Percentiles rank a stretch among this genome's conserved stretches.
phyloP scores from a whole-genome alignment of 441 rosid genomes.

The Geranium incanum region DNA sequence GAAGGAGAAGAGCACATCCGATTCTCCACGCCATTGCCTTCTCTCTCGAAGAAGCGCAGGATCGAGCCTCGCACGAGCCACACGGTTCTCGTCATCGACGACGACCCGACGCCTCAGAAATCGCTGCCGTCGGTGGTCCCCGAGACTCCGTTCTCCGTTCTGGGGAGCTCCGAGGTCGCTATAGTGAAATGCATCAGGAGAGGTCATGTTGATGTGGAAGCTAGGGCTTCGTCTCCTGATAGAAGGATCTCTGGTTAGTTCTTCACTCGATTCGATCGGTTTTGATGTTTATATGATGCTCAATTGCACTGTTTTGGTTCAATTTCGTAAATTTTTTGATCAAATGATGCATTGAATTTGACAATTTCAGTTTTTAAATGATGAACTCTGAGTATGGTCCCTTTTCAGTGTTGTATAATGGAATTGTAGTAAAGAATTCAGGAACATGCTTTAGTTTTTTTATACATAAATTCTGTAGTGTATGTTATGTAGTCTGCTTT shows the following conservation, averaged over 20 bases:
- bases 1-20: conserved; percentile 31
- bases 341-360: neutral
- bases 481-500: neutral
- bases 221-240: conserved; percentile 28
- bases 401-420: neutral
- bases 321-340: neutral
- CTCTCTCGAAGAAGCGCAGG: conserved; percentile 45
- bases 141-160: conserved; percentile 58
- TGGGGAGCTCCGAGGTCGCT: conserved; percentile 27
- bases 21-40: conserved; percentile 36
- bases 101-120: conserved; percentile 70
- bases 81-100: conserved; percentile 52
- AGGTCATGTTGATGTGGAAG: conserved; percentile 18
- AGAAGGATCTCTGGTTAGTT: conserved; percentile 37
- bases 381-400: neutral
- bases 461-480: neutral
- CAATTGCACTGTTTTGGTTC: neutral
- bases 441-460: neutral
- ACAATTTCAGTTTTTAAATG: neutral
- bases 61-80: conserved; percentile 20
- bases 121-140: conserved; percentile 39
- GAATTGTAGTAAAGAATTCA: neutral
- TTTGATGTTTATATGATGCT: neutral
- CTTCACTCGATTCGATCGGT: neutral
- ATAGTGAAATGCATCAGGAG: conserved; percentile 35